These are phyloP conservation scores for Colletotrichum sp. DNA, from an alignment of 2,329 filamentous ascomycete species.

Conservation along the genomic window DNA sequence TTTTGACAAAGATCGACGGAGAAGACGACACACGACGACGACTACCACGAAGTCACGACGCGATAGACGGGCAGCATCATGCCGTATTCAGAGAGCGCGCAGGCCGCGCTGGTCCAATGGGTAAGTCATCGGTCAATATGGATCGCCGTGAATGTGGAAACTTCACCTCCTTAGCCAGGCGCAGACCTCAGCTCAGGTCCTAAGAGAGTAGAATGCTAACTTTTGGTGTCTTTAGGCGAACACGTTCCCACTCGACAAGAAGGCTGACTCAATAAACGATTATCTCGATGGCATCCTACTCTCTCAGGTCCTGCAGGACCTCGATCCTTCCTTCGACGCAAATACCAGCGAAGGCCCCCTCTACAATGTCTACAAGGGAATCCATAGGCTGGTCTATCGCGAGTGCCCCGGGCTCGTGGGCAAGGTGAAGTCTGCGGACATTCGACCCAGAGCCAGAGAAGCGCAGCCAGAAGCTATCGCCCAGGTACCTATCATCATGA, in stretches of 20 bases:
- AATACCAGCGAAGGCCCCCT: conserved; percentile 30
- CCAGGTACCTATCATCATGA: conserved; percentile 44
- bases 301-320: conserved; percentile 60
- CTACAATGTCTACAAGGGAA: conserved; percentile 58
- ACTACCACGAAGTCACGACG: neutral
- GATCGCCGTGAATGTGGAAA: neutral
- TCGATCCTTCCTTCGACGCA: conserved; percentile 60
- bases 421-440: conserved; percentile 58
- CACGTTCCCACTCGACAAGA: conserved; percentile 49
- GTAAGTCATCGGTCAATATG: conserved; percentile 37
- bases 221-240: conserved; percentile 26
- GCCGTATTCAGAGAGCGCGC: conserved; percentile 49
- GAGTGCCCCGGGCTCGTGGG: conserved; percentile 56
- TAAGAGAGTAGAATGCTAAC: conserved; percentile 14
- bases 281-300: conserved; percentile 60
- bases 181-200: conserved; percentile 15
- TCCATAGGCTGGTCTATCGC: conserved; percentile 61
- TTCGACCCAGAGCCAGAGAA: conserved; percentile 63
- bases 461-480: conserved; percentile 59
- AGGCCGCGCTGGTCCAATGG: conserved; percentile 62
- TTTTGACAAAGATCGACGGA: neutral
- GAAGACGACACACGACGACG: neutral
- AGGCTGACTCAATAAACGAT: conserved; percentile 55
- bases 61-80: conserved; percentile 28
- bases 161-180: neutral